A percentile compares a stretch with the other conserved stretches of the same genome.
These are phyloP conservation scores for Podila minutissima DNA, from an alignment of 192 early-diverging fungal genomes.

Conservation along the genomic window DNA sequence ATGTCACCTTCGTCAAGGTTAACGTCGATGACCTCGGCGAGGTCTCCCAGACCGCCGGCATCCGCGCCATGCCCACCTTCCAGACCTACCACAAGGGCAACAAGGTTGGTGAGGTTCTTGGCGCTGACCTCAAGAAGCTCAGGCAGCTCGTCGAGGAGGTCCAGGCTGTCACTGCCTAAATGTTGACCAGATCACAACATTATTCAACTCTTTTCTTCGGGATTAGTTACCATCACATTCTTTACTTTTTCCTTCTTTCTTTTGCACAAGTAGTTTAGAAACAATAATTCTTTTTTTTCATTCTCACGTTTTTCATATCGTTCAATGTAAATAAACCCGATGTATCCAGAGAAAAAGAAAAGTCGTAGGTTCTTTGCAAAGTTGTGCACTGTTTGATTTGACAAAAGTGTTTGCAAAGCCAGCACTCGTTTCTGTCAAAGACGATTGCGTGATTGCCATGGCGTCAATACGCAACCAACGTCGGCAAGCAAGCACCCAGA, in stretches of 20 bases:
- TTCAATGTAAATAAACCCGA: slow-evolving; percentile 3
- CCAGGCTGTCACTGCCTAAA: neutral
- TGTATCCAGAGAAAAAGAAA: too few species aligned
- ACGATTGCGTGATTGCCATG: too few species aligned
- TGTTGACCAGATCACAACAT: neutral
- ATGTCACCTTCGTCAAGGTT: slow-evolving; percentile 81
- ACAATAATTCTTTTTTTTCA: neutral
- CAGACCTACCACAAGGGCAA: slow-evolving; percentile 69
- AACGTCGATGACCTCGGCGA: slow-evolving; percentile 79
- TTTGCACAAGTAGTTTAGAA: too few species aligned
- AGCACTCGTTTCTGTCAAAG: too few species aligned
- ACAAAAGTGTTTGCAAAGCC: too few species aligned
- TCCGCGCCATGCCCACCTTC: slow-evolving; percentile 87
- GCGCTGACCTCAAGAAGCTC: slow-evolving; percentile 66
- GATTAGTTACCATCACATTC: too few species aligned
- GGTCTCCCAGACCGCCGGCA: slow-evolving; percentile 23
- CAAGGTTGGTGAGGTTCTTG: slow-evolving; percentile 70
- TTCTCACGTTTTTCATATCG: neutral
- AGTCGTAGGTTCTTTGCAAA: too few species aligned
- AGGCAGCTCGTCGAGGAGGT: slow-evolving; percentile 54
- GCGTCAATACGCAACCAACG: too few species aligned
- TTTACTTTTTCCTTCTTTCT: too few species aligned
- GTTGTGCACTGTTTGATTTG: too few species aligned
- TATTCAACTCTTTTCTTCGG: neutral
- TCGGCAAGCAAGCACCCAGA: too few species aligned